phyloP scores from a whole-genome alignment of 495 filamentous ascomycete genomes.

The Hypomontagnella submonticulosa region DNA sequence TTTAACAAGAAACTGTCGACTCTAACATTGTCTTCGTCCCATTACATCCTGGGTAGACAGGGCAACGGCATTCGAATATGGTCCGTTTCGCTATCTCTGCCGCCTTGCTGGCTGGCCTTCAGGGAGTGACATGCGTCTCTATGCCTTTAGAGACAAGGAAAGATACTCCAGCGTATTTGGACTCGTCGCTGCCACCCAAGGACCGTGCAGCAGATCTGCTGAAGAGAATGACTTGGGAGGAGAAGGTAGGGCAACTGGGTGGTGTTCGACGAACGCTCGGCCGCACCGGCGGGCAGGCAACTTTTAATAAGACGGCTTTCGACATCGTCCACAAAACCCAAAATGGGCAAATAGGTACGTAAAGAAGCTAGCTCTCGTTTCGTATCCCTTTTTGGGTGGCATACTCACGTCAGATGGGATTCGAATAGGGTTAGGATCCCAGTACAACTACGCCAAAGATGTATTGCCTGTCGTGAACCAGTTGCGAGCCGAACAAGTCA shows the following conservation, averaged over 20 bases:
- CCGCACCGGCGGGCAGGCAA: background rate
- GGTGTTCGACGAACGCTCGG: constrained; percentile 15
- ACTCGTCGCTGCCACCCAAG: constrained; percentile 10
- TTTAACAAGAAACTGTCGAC: background rate
- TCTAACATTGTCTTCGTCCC: background rate
- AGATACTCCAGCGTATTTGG: constrained; percentile 7
- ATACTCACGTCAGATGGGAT: background rate
- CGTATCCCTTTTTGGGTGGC: background rate
- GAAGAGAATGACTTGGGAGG: constrained; percentile 27
- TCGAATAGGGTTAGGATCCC: constrained; percentile 12
- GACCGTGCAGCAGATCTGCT: constrained; percentile 34
- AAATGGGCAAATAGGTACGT: constrained; percentile 29
- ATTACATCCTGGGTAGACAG: background rate
- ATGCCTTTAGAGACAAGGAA: background rate
- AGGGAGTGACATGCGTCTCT: background rate
- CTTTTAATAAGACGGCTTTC: constrained; percentile 31
- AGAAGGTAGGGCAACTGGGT: constrained; percentile 34
- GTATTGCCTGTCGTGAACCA: constrained; percentile 15
- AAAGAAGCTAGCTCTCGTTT: background rate
- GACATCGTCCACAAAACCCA: constrained; percentile 13
- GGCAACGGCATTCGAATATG: background rate
- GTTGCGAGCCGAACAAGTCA: constrained; percentile 23
- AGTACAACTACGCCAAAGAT: constrained; percentile 22
- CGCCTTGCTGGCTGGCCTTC: constrained; percentile 2
- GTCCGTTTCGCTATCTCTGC: constrained; percentile 1